Evolutionary conservation across 805 yeast species (phyloP).

Genomic region (Starmerella vaccinii): DNA sequence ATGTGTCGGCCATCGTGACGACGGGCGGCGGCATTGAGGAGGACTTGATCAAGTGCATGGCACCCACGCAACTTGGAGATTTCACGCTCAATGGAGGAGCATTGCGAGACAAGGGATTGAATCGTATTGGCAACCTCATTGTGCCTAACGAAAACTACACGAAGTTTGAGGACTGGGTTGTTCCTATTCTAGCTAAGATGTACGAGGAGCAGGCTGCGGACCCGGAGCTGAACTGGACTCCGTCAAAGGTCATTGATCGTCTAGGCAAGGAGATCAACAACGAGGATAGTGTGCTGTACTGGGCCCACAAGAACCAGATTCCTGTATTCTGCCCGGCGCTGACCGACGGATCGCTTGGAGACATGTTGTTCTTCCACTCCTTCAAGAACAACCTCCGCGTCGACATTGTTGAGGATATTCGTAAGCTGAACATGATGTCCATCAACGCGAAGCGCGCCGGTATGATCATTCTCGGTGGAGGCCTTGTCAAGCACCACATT

Average conservation of each 20-base stretch:
- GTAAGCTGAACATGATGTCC: slow-evolving; percentile 82
- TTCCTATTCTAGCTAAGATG: slow-evolving; percentile 80
- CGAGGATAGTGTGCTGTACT: slow-evolving; percentile 84
- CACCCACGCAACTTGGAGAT: slow-evolving; percentile 93
- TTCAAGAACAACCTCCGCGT: slow-evolving; percentile 81
- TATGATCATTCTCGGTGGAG: slow-evolving; percentile 94
- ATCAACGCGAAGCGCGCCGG: slow-evolving; percentile 94
- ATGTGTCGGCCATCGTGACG: slow-evolving; percentile 92
- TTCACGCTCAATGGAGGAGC: slow-evolving; percentile 69
- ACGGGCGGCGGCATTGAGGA: slow-evolving; percentile 98
- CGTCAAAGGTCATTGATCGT: slow-evolving; percentile 83
- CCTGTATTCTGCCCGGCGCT: slow-evolving; percentile 96
- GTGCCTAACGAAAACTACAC: slow-evolving; percentile 98
- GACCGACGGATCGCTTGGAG: slow-evolving; percentile 98
- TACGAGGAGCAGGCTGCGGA: slow-evolving; percentile 64
- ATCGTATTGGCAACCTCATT: slow-evolving; percentile 91
- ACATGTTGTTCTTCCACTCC: slow-evolving; percentile 97
- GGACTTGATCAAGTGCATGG: slow-evolving; percentile 90
- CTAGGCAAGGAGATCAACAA: slow-evolving; percentile 92
- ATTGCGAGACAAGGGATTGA: slow-evolving; percentile 89
- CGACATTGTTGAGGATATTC: slow-evolving; percentile 89
- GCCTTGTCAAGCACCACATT: slow-evolving; percentile 91
- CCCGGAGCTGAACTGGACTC: slow-evolving; percentile 71
- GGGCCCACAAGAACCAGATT: slow-evolving; percentile 95
- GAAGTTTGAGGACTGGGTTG: slow-evolving; percentile 96